Evolutionary conservation across 1,284 basidiomycete genomes (phyloP), one percentile per base, ranked within the genome.

Genomic region (Phylloboletellus chloephorus): DNA sequence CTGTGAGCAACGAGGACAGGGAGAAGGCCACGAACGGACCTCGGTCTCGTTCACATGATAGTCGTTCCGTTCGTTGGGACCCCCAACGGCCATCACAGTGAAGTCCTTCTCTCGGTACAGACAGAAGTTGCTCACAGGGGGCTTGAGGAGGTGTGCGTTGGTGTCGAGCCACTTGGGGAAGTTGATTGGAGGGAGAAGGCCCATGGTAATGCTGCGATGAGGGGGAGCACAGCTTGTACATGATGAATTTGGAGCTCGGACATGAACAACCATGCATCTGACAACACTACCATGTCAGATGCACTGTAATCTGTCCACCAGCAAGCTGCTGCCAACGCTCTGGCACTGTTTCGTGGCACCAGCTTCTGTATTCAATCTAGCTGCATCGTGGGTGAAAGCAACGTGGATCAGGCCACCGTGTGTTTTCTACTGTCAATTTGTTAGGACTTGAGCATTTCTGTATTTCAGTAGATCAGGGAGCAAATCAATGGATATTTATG

Each of bases 21-120:
- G 11, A 26, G 5, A 24, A n/a, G 2, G 2, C 10, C 12, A 29
- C 2, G 11, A n/a, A 49, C 61, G 32, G 21, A 76, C 85, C 73
- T 96, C 91, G 3, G 92, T 95, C 64, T 93, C 82, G 61, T 96
- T 96, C 36, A 95, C 68, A 64, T 96, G 92, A 58, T 90, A 96
- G 62, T 97, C 92, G 44, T 86, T 87, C 34, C 92, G 72, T 58
- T 89, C 80, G 61, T 97, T 97, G 0, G 92, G 93, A 0, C 92
- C 93, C 11, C 93, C 93, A 16, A 96, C 81, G 9, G 78, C 87
- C 93, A 96, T 96, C 29, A 92, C 80, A 36, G 87, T 78, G 56
- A 88, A 92, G 60, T 95, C 90, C 25, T 75, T 72, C 37, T 88
- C 88, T 40, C 79, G 75, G 64, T 93, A 94, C 41, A 95, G 64